Conservation (phyloP, 495 filamentous ascomycete species). For the Ramalina peruviana region DNA sequence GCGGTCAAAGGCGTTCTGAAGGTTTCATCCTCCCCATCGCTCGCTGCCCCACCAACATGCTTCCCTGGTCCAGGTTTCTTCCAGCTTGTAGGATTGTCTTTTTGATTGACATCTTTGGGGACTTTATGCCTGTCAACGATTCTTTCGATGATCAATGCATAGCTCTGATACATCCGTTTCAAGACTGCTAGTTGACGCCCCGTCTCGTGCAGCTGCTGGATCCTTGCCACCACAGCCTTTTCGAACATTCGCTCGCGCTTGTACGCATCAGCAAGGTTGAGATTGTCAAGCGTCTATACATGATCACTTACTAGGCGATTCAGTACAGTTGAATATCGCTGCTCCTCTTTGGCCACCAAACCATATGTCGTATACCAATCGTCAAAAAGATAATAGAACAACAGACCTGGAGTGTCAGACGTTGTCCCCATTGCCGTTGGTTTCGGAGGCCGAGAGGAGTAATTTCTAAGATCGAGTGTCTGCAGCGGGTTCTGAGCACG, state of each 20-base stretch:
- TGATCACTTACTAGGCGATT: slow-evolving; percentile 37
- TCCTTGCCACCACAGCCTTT: slow-evolving; percentile 43
- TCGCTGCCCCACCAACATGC: too few relatives aligned
- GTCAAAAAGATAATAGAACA: slow-evolving; percentile 83
- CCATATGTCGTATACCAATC: slow-evolving; percentile 64
- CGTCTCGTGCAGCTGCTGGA: slow-evolving; percentile 60
- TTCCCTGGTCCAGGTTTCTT: too few relatives aligned
- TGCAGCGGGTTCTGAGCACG: slow-evolving; percentile 18
- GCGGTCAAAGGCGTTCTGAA: slow-evolving; percentile 47
- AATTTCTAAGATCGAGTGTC: slow-evolving; percentile 24
- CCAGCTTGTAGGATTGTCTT: too few relatives aligned
- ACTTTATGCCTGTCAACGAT: slow-evolving; percentile 42
- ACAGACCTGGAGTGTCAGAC: slow-evolving; percentile 54
- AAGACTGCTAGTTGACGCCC: slow-evolving; percentile 51
- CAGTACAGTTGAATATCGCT: slow-evolving; percentile 45
- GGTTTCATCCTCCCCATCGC: slow-evolving; percentile 13
- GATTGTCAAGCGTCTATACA: neutral
- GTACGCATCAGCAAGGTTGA: slow-evolving; percentile 2
- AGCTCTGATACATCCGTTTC: slow-evolving; percentile 66
- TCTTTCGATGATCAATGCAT: slow-evolving; percentile 62
- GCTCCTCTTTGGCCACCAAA: slow-evolving; percentile 45
- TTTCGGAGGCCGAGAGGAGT: slow-evolving; percentile 17
- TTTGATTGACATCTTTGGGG: slow-evolving; percentile 25
- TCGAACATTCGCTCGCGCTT: slow-evolving; percentile 46
- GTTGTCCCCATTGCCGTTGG: slow-evolving; percentile 31